Percentiles rank a stretch among this genome's conserved stretches.
Conservation (phyloP, 352 stramenopile genomes). For the Globisporangium cystogenes region DNA sequence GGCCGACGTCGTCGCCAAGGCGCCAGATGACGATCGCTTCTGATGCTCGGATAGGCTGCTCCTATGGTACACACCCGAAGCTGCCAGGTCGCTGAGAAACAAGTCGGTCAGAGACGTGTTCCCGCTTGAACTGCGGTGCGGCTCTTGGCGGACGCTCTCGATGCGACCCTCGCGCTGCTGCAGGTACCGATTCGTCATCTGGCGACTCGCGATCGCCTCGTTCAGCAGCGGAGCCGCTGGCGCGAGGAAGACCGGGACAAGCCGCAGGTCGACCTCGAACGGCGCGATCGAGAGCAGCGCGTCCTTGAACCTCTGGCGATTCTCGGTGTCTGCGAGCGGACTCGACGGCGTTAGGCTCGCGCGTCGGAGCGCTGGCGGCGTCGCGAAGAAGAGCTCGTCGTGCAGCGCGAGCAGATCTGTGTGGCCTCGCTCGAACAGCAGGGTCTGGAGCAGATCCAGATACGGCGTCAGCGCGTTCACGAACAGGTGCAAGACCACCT, state of each 20-base stretch:
- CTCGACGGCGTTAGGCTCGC: slow-evolving; percentile 11
- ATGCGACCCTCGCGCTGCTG: slow-evolving; percentile 19
- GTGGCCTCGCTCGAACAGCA: slow-evolving; percentile 44
- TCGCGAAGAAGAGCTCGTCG: slow-evolving; percentile 50
- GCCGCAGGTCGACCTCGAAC: slow-evolving; percentile 25
- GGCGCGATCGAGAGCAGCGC: slow-evolving; percentile 32
- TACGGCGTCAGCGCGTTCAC: slow-evolving; percentile 37
- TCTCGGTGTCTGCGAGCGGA: slow-evolving; percentile 9
- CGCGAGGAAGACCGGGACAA: slow-evolving; percentile 45
- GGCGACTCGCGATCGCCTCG: slow-evolving; percentile 49
- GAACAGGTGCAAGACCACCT: slow-evolving; percentile 44
- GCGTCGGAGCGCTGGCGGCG: slow-evolving; percentile 1
- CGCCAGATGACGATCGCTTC: too few relatives aligned
- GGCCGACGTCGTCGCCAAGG: neutral
- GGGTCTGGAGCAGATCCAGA: slow-evolving; percentile 36
- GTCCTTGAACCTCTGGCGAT: slow-evolving; percentile 33
- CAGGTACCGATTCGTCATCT: slow-evolving; percentile 59
- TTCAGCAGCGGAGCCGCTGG: slow-evolving; percentile 27
- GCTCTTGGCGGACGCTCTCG: neutral
- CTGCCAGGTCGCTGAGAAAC: slow-evolving; percentile 4
- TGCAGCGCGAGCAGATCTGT: slow-evolving; percentile 32
- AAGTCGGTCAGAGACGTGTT: slow-evolving; percentile 3
- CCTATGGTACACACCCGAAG: slow-evolving; percentile 1
- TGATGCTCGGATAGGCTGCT: too few relatives aligned
- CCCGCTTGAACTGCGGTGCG: neutral